Base-by-base conservation (phyloP, 495 filamentous ascomycete genomes). In the Achaetomiella virescens region DNA sequence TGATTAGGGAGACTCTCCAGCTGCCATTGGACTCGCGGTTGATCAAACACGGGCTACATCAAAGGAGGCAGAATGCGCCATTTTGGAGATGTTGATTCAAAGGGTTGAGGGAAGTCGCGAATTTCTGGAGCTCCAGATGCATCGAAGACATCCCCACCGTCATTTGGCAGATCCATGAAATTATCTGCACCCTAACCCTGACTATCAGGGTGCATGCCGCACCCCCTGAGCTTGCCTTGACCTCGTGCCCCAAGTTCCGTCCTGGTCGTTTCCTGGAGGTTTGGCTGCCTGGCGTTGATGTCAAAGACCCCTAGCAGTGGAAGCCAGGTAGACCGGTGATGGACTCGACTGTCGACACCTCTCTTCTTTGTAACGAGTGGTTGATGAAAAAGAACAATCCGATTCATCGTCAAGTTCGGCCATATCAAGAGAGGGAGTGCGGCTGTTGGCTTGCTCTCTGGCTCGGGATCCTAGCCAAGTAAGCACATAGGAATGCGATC, bases 11-110 rank as follows among this genome's bases (percentile, higher is more conserved):
- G 21, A 46, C 12, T 14, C 22, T 18, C 36, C 27, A 7, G 22
- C n/a, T 59, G 53, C 64, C 61, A 61, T 64, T 50, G 54, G 52
- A 14, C 21, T 42, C 45, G 53, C 24, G 17, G 5, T 15, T 17
- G 35, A 33, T 15, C 42, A 40, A 17, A 52, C 11, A 46, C 29
- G 36, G 22, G 47, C 22, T 40, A 43, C 44, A 41, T 40, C 41
- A 38, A 41, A 24, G 20, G 21, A 53, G 44, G 48, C 36, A 24
- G 20, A 51, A 61, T 59, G 64, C 59, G 64, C 56, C 61, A 67
- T 64, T 62, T 64, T 43, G 59, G 55, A 21, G 22, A 33, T 29
- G 29, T 22, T 22, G 40, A 42, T 48, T 27, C 20, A 15, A 41
- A 22, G 21, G 14, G 22, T 44, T 37, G 51, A 25, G 50, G 29